Percentiles rank a stretch among this genome's conserved stretches.
phyloP scores from a whole-genome alignment of 2,329 filamentous ascomycete species.

The Monosporascus ibericus region DNA sequence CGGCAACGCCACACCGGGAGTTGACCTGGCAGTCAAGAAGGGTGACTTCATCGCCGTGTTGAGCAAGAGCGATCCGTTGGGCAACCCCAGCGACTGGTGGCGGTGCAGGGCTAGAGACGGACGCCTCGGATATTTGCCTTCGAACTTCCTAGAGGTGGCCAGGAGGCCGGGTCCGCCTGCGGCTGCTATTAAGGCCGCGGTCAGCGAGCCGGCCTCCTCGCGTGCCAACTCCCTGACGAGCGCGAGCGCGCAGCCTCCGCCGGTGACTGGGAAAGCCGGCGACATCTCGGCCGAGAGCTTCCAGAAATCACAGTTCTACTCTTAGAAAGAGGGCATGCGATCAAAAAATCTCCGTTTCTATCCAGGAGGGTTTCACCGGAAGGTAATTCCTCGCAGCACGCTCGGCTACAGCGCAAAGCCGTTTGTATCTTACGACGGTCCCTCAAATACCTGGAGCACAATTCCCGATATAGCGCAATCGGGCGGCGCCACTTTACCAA shows the following conservation, averaged over 20 bases:
- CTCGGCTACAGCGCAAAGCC: too few relatives aligned
- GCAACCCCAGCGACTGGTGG: slow-evolving; percentile 96
- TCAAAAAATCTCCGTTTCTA: not conserved
- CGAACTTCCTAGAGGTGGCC: slow-evolving; percentile 79
- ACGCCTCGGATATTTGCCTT: slow-evolving; percentile 83
- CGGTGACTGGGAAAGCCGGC: slow-evolving; percentile 41
- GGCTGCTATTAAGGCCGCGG: slow-evolving; percentile 46
- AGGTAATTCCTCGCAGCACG: too few relatives aligned
- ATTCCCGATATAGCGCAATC: too few relatives aligned
- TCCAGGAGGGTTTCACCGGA: too few relatives aligned
- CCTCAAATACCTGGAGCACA: too few relatives aligned
- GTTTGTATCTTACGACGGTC: too few relatives aligned
- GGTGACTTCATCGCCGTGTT: slow-evolving; percentile 93
- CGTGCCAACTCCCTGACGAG: slow-evolving; percentile 47
- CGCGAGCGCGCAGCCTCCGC: slow-evolving; percentile 24
- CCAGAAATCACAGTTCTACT: slow-evolving; percentile 54
- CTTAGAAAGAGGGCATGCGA: slow-evolving; percentile 25
- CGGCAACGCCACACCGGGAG: slow-evolving; percentile 54
- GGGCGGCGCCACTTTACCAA: too few relatives aligned
- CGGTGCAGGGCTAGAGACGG: slow-evolving; percentile 86
- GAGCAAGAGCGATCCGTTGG: slow-evolving; percentile 85
- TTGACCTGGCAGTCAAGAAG: slow-evolving; percentile 89
- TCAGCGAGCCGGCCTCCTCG: slow-evolving; percentile 35
- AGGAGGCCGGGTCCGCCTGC: slow-evolving; percentile 45
- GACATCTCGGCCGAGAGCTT: slow-evolving; percentile 49